Conservation (phyloP, 306 rosid genomes). For the Ceratonia siliqua region DNA sequence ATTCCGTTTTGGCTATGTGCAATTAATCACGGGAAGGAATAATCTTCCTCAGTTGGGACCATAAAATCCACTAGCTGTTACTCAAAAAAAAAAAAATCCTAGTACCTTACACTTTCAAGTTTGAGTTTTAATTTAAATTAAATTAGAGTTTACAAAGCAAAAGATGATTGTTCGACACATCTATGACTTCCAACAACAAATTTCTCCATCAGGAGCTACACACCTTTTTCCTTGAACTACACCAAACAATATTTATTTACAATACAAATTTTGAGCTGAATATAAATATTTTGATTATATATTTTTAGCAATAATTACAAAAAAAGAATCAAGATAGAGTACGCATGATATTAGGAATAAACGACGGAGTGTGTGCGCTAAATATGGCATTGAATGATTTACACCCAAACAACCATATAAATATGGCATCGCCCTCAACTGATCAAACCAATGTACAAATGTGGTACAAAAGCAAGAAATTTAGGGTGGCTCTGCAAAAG, state of each 20-base stretch:
- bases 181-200: no score
- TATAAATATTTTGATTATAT: no score
- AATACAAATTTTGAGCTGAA: no score
- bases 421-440: constrained; percentile 18
- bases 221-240: not conserved
- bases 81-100: no score
- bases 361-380: no score
- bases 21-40: not conserved
- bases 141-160: no score
- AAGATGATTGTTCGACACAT: no score
- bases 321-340: constrained; percentile 32
- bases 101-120: no score
- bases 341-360: constrained; percentile 26
- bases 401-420: constrained; percentile 20
- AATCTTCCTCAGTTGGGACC: not conserved
- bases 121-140: no score
- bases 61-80: no score
- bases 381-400: no score
- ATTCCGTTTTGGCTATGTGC: not conserved
- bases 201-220: no score
- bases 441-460: constrained; percentile 20
- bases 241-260: not conserved
- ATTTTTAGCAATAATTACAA: constrained; percentile 18
- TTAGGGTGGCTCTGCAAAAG: constrained; percentile 32
- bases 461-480: constrained; percentile 27